These are phyloP conservation scores for Dryas octopetala DNA, from an alignment of 306 rosid genomes.

Conservation along the genomic window DNA sequence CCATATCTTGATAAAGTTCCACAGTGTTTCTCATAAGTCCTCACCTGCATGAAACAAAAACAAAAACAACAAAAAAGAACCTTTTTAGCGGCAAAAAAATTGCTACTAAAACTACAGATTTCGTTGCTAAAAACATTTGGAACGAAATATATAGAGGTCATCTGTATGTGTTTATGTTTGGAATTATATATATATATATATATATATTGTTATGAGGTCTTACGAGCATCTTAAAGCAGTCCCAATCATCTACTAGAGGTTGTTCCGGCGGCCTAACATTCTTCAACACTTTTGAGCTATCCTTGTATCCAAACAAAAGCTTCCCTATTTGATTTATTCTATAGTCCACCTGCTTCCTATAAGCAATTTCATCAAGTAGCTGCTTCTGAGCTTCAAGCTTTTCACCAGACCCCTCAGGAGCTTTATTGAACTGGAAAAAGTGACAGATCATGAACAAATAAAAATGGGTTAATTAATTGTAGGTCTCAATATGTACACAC, in stretches of 20 bases:
- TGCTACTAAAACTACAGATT: neutral
- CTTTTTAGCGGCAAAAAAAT: too few relatives aligned
- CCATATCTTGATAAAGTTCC: slow-evolving; percentile 42
- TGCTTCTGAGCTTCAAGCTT: slow-evolving; percentile 42
- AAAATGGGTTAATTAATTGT: neutral
- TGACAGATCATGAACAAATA: neutral
- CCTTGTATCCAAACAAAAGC: slow-evolving; percentile 43
- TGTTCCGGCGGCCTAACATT: slow-evolving; percentile 45
- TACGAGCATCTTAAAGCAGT: slow-evolving; percentile 54
- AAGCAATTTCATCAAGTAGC: slow-evolving; percentile 33
- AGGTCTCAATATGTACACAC: too few relatives aligned
- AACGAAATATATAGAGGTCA: too few relatives aligned
- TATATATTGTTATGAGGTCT: slow-evolving; percentile 4
- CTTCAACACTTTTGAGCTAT: slow-evolving; percentile 25
- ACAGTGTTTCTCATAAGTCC: slow-evolving; percentile 36
- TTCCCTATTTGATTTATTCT: slow-evolving; percentile 32
- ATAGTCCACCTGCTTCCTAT: slow-evolving; percentile 36
- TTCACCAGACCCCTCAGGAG: slow-evolving; percentile 36
- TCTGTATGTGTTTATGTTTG: too few relatives aligned
- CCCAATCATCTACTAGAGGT: slow-evolving; percentile 67
- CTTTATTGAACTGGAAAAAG: slow-evolving; percentile 38
- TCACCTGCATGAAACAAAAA: slow-evolving; percentile 18
- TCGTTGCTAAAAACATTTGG: too few relatives aligned
- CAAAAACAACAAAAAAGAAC: neutral
- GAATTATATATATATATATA: too few relatives aligned